Evolutionary conservation across 768 basidiomycete species (phyloP).

Genomic region (Mycena floridula): DNA sequence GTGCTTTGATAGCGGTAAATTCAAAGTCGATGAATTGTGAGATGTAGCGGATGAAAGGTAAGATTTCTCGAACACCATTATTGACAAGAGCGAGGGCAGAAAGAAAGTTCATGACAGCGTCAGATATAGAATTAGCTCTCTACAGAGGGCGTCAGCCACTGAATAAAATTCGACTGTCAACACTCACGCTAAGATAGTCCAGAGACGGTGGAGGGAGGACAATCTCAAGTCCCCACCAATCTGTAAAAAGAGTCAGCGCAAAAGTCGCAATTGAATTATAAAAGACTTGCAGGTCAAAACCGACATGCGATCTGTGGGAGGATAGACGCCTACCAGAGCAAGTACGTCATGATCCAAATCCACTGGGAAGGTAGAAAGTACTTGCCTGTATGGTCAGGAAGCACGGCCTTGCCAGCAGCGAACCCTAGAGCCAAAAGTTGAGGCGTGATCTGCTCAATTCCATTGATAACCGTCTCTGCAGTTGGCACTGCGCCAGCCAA

Average conservation of each 20-base stretch:
- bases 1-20: constrained; percentile 54
- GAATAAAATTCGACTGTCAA: background rate
- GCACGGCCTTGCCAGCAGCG: constrained; percentile 59
- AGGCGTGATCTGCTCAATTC: constrained; percentile 66
- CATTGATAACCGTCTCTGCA: constrained; percentile 62
- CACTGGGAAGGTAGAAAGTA: constrained; percentile 2
- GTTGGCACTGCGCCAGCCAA: constrained; percentile 75
- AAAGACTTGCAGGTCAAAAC: constrained; percentile 64
- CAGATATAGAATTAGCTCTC: constrained; percentile 55
- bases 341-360: no score
- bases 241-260: constrained; percentile 27
- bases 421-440: constrained; percentile 74
- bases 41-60: constrained; percentile 82
- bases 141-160: constrained; percentile 16
- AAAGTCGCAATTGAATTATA: background rate
- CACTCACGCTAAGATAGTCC: constrained; percentile 46
- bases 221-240: constrained; percentile 90
- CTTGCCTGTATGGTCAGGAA: constrained; percentile 61
- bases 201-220: constrained; percentile 70
- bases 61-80: constrained; percentile 73
- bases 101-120: constrained; percentile 65
- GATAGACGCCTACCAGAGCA: constrained; percentile 43
- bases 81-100: constrained; percentile 65
- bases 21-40: constrained; percentile 76
- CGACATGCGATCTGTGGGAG: constrained; percentile 73